Conservation (phyloP, 306 rosid species). For the Sicyos baderoa region DNA sequence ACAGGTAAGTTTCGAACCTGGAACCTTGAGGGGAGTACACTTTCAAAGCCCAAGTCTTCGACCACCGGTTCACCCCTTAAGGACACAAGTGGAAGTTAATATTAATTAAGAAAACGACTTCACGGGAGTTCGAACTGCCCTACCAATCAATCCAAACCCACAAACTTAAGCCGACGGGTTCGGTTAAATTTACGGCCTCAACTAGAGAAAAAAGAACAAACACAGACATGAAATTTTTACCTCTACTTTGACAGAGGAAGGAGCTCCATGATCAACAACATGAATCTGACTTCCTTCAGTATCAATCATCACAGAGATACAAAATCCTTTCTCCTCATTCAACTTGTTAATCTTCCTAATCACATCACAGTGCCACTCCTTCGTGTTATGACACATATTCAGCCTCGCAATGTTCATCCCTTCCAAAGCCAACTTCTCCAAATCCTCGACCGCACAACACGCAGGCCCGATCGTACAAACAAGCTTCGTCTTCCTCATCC, state of each 20-base stretch:
- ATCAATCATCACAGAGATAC: constrained; percentile 80
- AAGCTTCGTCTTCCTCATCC: constrained; percentile 84
- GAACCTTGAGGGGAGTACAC: no score
- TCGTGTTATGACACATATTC: constrained; percentile 80
- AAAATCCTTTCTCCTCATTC: constrained; percentile 56
- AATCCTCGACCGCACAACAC: constrained; percentile 52
- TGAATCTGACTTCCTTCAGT: constrained; percentile 85
- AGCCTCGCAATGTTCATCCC: constrained; percentile 89
- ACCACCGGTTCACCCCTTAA: no score
- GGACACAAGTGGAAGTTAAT: no score
- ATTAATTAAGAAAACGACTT: no score
- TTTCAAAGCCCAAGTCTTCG: no score
- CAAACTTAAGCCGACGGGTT: no score
- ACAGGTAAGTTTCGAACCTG: no score
- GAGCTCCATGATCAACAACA: constrained; percentile 81
- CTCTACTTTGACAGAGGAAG: constrained; percentile 77
- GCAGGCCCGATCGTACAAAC: constrained; percentile 84
- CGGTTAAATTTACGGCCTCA: background rate
- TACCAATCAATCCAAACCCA: no score
- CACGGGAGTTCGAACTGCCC: no score
- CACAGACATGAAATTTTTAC: constrained; percentile 22
- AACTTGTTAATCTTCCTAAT: constrained; percentile 64
- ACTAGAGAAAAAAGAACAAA: background rate
- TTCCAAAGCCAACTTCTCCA: constrained; percentile 67
- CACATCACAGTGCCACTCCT: constrained; percentile 70